phyloP scores from a whole-genome alignment of 2,329 filamentous ascomycete species.

The Penicillium sclerotigenum region DNA sequence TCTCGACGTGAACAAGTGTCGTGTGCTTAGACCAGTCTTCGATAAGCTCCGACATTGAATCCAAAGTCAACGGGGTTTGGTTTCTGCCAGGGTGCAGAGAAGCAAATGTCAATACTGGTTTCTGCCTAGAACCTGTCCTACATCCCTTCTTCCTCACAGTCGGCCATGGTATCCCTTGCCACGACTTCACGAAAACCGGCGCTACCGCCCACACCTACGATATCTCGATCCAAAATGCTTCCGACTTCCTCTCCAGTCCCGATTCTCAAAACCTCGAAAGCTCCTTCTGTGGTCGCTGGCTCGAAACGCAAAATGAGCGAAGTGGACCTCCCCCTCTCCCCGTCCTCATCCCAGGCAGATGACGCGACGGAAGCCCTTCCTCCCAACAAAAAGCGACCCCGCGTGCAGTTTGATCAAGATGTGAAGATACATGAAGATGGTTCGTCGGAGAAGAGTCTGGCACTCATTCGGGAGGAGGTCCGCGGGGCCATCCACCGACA shows the following conservation, averaged over 20 bases:
- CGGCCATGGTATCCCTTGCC: constrained; percentile 37
- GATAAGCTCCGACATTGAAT: constrained; percentile 13
- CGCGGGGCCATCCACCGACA: constrained; percentile 56
- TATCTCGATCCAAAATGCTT: constrained; percentile 32
- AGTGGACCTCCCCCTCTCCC: constrained; percentile 33
- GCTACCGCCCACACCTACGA: constrained; percentile 23
- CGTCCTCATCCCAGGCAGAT: constrained; percentile 30
- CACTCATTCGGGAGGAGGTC: constrained; percentile 61
- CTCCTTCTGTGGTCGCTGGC: constrained; percentile 20
- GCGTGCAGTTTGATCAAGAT: constrained; percentile 44
- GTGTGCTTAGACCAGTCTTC: constrained; percentile 22
- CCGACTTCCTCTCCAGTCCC: constrained; percentile 33
- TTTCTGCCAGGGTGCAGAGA: constrained; percentile 8
- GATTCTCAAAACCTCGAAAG: constrained; percentile 39
- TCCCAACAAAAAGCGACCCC: constrained; percentile 40
- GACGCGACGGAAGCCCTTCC: constrained; percentile 25
- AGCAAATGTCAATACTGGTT: constrained; percentile 23
- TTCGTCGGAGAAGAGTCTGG: constrained; percentile 51
- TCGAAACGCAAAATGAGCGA: constrained; percentile 41
- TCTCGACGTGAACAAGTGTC: constrained; percentile 15
- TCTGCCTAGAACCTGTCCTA: constrained; percentile 7
- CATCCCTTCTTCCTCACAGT: not conserved
- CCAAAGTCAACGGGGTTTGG: not conserved
- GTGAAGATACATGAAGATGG: constrained; percentile 35
- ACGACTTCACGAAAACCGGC: constrained; percentile 28